Evolutionary conservation across 1,284 basidiomycete species (phyloP), one percentile per base, ranked within the genome.

Genomic region (Sporisorium iseilematis-ciliati): DNA sequence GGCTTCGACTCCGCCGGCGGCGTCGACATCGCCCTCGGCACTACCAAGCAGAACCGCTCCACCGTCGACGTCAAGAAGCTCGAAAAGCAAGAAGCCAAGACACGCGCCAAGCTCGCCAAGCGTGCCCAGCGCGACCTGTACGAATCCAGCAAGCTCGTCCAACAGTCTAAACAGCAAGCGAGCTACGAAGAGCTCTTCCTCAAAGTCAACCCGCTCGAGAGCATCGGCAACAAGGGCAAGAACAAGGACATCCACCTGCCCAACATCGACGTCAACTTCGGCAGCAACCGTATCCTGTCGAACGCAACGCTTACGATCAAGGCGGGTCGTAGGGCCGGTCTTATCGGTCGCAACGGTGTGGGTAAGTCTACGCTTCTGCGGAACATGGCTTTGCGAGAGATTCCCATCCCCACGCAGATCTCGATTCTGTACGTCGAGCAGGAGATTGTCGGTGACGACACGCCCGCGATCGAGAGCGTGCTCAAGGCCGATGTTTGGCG

Each of bases 181-280:
- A 91, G 91, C 26, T 98, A 98, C 88, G 95, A 98, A 85, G 96
- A 98, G 85, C 92, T 98, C 91, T 99, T 96, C 88, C 93, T 99
- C 92, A 93, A 96, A 88, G 95, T 99, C 87, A 99, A 99, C 87
- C 94, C 97, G 52, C 87, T 99, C 69, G 94, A 97, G 86, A 90
- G 93, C 2, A 90, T 90, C 33, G 88, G 89, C 1, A 75, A 78
- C 55, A 97, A 95, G 87, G 94, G 93, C 81, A 86, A 83, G 68
- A 85, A 84, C 77, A 85, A 85, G 87, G 97, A 99, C 86, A 92
- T 99, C 62, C 94, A 97, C 82, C 88, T 99, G 14, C 92, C 93
- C 45, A 93, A 92, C 48, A 97, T 99, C 87, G 97, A 99, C 35
- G 69, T 84, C 73, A 79, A 67, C 75, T 84, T 81, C 59, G 94